phyloP scores from a whole-genome alignment of 164 flowering plant genomes.

The Chloranthus sessilifolius region DNA sequence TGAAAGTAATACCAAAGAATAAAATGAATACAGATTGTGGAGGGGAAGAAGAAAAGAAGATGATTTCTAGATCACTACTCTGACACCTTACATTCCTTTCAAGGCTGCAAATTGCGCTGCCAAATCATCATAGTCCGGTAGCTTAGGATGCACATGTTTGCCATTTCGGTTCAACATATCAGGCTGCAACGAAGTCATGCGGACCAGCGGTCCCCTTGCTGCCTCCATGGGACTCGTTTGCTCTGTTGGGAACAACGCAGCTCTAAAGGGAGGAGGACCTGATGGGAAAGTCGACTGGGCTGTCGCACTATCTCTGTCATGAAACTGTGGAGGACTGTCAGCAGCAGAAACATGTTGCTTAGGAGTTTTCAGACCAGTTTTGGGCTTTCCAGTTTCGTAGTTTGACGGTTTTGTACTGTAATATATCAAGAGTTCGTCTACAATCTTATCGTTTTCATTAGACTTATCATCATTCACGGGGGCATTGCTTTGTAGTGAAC shows the following conservation, averaged over 20 bases:
- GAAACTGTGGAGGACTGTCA: conserved; percentile 15
- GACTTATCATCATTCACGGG: conserved; percentile 13
- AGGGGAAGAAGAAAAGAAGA: background rate
- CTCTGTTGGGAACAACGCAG: conserved; percentile 62
- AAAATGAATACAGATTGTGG: background rate
- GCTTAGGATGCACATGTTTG: conserved; percentile 58
- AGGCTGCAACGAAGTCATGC: conserved; percentile 59
- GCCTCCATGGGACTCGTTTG: conserved; percentile 34
- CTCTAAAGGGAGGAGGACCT: conserved; percentile 35
- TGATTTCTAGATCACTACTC: background rate
- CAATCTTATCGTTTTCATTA: conserved; percentile 68
- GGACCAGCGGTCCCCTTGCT: conserved; percentile 37
- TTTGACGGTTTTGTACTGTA: conserved; percentile 66
- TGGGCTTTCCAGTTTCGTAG: conserved; percentile 27
- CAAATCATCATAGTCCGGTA: conserved; percentile 57
- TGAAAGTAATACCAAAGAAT: too few relatives aligned
- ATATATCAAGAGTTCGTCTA: conserved; percentile 67
- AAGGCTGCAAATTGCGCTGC: conserved; percentile 61
- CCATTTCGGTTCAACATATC: conserved; percentile 15
- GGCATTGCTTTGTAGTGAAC: conserved; percentile 39
- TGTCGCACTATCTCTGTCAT: conserved; percentile 17
- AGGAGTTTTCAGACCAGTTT: conserved; percentile 29
- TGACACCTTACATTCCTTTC: conserved; percentile 27
- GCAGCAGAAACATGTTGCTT: conserved; percentile 8
- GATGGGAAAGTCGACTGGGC: conserved; percentile 18